Base-by-base conservation (phyloP, 2,329 filamentous ascomycete species). In the Metarhizium guizhouense region DNA sequence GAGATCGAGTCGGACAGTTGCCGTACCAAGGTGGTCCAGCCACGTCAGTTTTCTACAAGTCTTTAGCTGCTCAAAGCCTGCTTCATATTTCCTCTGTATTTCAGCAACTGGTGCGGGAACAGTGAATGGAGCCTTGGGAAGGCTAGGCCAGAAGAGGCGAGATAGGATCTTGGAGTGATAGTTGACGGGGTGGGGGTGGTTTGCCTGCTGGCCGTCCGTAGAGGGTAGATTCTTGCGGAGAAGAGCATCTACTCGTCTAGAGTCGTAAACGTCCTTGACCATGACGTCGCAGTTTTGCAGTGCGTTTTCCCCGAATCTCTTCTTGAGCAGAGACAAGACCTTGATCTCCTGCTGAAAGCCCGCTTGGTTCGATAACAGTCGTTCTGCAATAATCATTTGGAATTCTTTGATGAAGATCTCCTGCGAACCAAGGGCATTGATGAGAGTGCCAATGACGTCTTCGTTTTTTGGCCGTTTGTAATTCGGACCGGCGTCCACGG, bases 241-340 rank as follows among this genome's bases (percentile, higher is more conserved):
- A 13, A 80, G 75, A 7, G 77, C 73, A 66, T 96, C 88, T 57
- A 95, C 82, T 47, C 83, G 80, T 58, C 80, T 79, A 1, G 91
- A 95, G 65, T 96, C 92, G 61, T 88, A 81, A 40, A 97, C 88
- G 68, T 99, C 94, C 60, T 87, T 89, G 56, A 99, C 82, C 94
- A 99, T 99, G 64, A 99, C 94, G 67, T 99, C 93, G 70, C 92
- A 96, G 51, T 89, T 88, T 68, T 97, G 94, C 49, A 99, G 75
- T 16, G 90, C 85, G 32, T 82, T 80, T 61, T 96, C 90, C 29
- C 93, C 93, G 56, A 96, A 92, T 8, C 92, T 85, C 58, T 89
- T 80, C 73, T 96, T 96, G 57, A 99, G 80, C 10, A 97, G 79
- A 56, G 93, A 85, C 6, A 97, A 79, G 4, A 96, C 88, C 55